phyloP scores from a whole-genome alignment of 2,329 filamentous ascomycete genomes.

The Botrytis tulipae region DNA sequence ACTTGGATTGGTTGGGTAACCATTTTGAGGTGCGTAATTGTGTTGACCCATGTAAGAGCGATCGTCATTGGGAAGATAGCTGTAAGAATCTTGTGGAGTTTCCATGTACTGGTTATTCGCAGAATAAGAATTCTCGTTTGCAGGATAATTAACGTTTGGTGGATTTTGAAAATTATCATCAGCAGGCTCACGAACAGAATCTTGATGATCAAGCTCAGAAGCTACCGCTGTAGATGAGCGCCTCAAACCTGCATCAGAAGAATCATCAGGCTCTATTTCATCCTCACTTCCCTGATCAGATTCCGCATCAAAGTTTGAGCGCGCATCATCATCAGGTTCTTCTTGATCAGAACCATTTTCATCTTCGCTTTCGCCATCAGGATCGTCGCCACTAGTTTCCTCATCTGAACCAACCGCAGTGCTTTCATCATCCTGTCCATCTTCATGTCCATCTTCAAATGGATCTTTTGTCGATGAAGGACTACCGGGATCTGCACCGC shows the following conservation, averaged over 20 bases:
- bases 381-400: neutral
- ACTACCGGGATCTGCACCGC: neutral
- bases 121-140: neutral
- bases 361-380: neutral
- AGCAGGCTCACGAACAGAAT: neutral
- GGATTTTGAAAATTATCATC: neutral
- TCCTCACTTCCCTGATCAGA: neutral
- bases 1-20: neutral
- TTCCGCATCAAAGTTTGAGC: neutral
- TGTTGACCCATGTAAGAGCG: neutral
- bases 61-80: neutral
- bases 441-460: neutral
- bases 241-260: neutral
- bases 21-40: neutral
- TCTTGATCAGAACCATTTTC: neutral
- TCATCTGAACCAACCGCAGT: neutral
- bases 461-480: neutral
- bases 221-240: neutral
- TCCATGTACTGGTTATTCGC: neutral
- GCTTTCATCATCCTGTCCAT: neutral
- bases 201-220: conserved; percentile 3
- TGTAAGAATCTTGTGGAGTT: neutral
- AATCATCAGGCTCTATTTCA: neutral
- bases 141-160: neutral
- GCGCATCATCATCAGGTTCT: neutral